Conservation (phyloP, 139 green algal species). For the Chlamydomonas sp. region DNA sequence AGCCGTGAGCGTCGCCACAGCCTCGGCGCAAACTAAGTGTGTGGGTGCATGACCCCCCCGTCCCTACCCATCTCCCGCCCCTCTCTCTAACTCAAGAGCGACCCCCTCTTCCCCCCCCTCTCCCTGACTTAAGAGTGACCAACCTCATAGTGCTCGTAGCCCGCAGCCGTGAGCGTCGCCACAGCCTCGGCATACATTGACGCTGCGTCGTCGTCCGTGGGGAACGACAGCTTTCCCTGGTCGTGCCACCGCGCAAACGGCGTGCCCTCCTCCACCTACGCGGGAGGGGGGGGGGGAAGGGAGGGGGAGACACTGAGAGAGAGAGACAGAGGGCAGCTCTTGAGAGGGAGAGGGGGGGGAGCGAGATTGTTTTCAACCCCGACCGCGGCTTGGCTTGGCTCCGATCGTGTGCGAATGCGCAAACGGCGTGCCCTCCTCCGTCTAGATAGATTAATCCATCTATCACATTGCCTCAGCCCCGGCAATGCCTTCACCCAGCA, state of each 20-base stretch:
- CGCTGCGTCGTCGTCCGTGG: constrained; percentile 53
- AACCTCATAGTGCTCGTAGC: constrained; percentile 92
- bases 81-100: too few relatives aligned
- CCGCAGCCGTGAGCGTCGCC: constrained; percentile 44
- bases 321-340: too few relatives aligned
- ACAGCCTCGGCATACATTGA: constrained; percentile 73
- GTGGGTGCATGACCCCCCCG: too few relatives aligned
- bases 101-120: not conserved
- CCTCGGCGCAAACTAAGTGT: constrained; percentile 69
- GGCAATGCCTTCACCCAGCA: too few relatives aligned
- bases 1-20: constrained; percentile 42
- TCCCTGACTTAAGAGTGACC: not conserved
- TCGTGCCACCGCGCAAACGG: constrained; percentile 78
- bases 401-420: constrained; percentile 69
- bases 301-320: too few relatives aligned
- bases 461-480: too few relatives aligned
- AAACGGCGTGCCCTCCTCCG: constrained; percentile 91
- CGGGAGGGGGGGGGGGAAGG: too few relatives aligned
- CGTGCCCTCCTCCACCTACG: constrained; percentile 82
- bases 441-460: too few relatives aligned
- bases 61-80: too few relatives aligned
- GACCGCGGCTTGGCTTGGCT: too few relatives aligned
- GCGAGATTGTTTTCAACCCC: too few relatives aligned
- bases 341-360: too few relatives aligned
- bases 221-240: constrained; percentile 48